phyloP scores from a whole-genome alignment of 805 yeast species.

The Candida peoriensis region DNA sequence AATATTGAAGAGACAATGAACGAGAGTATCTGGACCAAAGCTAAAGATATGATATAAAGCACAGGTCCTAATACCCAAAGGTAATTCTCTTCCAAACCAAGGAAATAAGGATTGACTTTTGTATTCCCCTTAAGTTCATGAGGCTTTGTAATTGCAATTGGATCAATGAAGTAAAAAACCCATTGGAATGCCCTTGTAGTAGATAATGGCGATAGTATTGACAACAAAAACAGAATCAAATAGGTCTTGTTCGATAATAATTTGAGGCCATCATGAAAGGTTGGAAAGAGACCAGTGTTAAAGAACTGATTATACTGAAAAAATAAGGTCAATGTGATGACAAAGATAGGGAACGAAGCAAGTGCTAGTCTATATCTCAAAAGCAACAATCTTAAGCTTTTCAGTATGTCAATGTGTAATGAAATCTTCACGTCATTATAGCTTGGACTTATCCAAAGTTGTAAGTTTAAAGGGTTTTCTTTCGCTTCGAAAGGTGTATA shows the following conservation, averaged over 20 bases:
- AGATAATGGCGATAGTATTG: constrained; percentile 35
- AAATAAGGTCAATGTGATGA: constrained; percentile 45
- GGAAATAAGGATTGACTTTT: constrained; percentile 49
- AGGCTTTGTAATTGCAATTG: constrained; percentile 44
- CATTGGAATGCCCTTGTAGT: constrained; percentile 31
- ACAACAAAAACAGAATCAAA: constrained; percentile 22
- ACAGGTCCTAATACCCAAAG: constrained; percentile 57
- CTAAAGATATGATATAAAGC: constrained; percentile 41
- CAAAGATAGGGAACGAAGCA: constrained; percentile 62
- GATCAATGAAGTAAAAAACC: constrained; percentile 44
- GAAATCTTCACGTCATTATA: not conserved
- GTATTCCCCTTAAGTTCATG: constrained; percentile 36
- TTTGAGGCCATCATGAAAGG: constrained; percentile 42
- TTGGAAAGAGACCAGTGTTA: constrained; percentile 33
- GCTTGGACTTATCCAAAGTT: constrained; percentile 22
- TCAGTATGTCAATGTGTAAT: constrained; percentile 42
- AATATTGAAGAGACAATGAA: not conserved
- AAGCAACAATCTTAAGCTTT: constrained; percentile 63
- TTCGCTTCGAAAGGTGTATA: constrained; percentile 46
- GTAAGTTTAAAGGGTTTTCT: constrained; percentile 31
- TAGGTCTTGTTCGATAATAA: constrained; percentile 28
- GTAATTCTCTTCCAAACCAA: constrained; percentile 59
- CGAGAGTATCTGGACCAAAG: constrained; percentile 29
- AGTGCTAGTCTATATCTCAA: constrained; percentile 73
- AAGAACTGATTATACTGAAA: constrained; percentile 49